Base-by-base conservation (phyloP, 495 filamentous ascomycete genomes). In the Penicillium flavigenum region DNA sequence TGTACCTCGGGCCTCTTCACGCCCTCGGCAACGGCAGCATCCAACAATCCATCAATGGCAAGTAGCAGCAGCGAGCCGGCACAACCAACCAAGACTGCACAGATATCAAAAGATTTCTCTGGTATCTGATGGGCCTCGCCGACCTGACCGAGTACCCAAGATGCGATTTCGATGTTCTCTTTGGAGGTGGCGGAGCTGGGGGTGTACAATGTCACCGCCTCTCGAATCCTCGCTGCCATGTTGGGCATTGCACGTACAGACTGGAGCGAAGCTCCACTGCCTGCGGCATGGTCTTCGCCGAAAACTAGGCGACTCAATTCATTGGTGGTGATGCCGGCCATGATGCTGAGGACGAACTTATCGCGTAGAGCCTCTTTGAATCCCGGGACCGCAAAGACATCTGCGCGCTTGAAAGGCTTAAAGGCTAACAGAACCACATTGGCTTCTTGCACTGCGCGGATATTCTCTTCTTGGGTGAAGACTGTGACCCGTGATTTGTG, bases 71-170 rank as follows among this genome's bases (percentile, higher is more conserved):
- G 60, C 11, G 65, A 61, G 24, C 63, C 63, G 0, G 60, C 59
- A 41, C 48, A 55, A 22, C 63, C 65, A 27, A 64, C 63, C 31
- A 68, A 50, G 24, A 63, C 65, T 17, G 63, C 60, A 38, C 60
- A 65, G 43, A 58, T 51, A 51, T 68, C 65, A 26, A 68, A 66
- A 5, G 53, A 49, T 16, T 53, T 20, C 17, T 61, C 49, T 5
- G 56, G 41, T 51, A 66, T 62, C 32, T 32, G 51, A 43, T 54
- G 51, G 2, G 53, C 54, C 19, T 47, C 49, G 27, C 65, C 65
- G 16, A 68, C 88, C 54, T 80, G 74, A 26, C 54, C 17, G 59
- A 65, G 62, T 41, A 67, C 47, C 54, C 46, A 60, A 17, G 32
- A 39, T 49, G 39, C 17, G 44, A 47, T 9, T n/a, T 44, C 41